These are phyloP conservation scores for Fraxinus americana DNA, from an alignment of 257 asterid genomes.

Conservation along the genomic window DNA sequence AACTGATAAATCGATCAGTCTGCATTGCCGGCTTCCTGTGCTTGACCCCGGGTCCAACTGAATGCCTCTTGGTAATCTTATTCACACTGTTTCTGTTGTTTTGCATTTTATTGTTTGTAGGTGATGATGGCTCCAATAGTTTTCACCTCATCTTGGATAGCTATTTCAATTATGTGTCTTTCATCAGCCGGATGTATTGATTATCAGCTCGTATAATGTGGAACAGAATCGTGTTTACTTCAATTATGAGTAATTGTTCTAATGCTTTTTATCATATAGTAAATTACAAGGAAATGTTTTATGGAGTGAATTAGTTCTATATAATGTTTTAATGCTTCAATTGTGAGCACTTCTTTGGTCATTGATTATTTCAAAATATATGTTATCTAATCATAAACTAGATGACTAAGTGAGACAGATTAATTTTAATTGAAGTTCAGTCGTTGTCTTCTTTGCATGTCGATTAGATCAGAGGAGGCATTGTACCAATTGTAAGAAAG, in stretches of 20 bases:
- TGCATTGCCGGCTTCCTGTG: slow-evolving; percentile 88
- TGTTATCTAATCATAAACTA: no score
- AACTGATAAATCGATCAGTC: slow-evolving; percentile 76
- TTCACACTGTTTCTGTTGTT: neutral
- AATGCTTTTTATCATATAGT: neutral
- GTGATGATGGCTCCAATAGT: neutral
- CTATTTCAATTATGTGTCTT: neutral
- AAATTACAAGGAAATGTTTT: neutral
- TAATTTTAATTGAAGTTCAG: neutral
- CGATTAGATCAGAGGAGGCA: neutral
- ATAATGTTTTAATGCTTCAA: neutral
- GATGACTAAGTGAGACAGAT: no score
- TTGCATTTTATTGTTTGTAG: neutral
- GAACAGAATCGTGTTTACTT: neutral
- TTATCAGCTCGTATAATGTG: neutral
- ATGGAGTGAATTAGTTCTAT: neutral
- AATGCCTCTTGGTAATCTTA: slow-evolving; percentile 15
- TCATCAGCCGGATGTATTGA: neutral
- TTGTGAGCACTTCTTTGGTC: neutral
- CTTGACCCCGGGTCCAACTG: slow-evolving; percentile 86
- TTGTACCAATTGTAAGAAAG: neutral
- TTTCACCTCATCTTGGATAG: neutral
- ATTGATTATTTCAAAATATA: no score
- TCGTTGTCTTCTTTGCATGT: neutral
- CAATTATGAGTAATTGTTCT: neutral